Conservation (phyloP, 1,284 basidiomycete genomes). For the Tetrapyrgos nigripes region DNA sequence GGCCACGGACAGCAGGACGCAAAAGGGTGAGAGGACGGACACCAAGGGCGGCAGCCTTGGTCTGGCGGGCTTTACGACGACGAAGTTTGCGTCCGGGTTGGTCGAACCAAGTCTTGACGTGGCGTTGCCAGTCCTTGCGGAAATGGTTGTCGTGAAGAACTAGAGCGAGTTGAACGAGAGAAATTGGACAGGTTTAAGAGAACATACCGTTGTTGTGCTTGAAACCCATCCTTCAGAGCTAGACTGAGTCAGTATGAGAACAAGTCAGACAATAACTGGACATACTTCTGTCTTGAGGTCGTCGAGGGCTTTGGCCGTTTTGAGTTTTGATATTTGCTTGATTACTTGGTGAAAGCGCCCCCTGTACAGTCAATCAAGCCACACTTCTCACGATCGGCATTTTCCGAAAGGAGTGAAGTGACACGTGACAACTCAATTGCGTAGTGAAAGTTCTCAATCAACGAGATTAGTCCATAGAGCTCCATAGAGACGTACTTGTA, state of each 20-base stretch:
- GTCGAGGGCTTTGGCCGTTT: slow-evolving; percentile 42
- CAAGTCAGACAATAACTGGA: slow-evolving; percentile 13
- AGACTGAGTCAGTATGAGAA: slow-evolving; percentile 8
- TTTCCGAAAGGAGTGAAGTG: not conserved
- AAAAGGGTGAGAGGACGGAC: slow-evolving; percentile 92
- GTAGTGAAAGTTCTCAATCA: too few relatives aligned
- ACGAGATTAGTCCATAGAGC: too few relatives aligned
- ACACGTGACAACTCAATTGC: too few relatives aligned
- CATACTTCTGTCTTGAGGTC: slow-evolving; percentile 46
- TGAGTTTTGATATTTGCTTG: slow-evolving; percentile 18
- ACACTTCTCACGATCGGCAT: slow-evolving; percentile 2
- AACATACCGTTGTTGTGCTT: slow-evolving; percentile 80
- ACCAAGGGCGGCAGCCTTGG: slow-evolving; percentile 92
- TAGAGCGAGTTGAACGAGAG: slow-evolving; percentile 33
- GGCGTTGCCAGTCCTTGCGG: slow-evolving; percentile 98
- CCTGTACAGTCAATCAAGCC: too few relatives aligned
- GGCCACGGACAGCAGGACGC: slow-evolving; percentile 96
- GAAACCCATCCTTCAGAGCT: slow-evolving; percentile 73
- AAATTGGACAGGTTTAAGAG: not conserved
- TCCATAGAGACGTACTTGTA: too few relatives aligned
- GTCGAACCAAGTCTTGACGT: slow-evolving; percentile 98
- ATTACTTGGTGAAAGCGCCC: slow-evolving; percentile 3
- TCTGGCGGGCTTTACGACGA: slow-evolving; percentile 91
- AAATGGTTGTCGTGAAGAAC: slow-evolving; percentile 96
- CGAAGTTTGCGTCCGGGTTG: slow-evolving; percentile 98